Conservation (phyloP, 495 filamentous ascomycete species). For the Bathelium albidoporum region DNA sequence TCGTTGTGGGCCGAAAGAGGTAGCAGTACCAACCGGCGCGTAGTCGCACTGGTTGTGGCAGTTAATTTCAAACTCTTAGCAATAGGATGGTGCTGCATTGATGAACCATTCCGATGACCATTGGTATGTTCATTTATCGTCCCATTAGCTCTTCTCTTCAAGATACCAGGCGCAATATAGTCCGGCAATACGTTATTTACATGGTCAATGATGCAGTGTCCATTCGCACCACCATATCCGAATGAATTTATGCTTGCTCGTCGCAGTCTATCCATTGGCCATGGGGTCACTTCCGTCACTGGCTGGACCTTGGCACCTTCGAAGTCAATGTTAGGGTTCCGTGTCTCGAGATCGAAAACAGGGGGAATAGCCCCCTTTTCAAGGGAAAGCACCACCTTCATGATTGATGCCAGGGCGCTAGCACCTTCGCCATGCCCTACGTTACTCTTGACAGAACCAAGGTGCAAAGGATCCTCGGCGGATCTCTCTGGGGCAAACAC, state of each 20-base stretch:
- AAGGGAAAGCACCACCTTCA: constrained; percentile 49
- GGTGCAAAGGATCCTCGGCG: background rate
- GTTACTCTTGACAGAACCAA: background rate
- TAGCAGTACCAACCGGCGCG: background rate
- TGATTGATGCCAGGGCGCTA: constrained; percentile 46
- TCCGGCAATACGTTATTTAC: background rate
- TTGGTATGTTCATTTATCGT: background rate
- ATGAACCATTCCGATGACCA: background rate
- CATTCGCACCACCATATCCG: constrained; percentile 43
- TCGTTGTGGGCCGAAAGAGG: background rate
- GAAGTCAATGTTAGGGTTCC: constrained; percentile 37
- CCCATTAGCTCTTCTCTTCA: no score
- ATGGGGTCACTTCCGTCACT: background rate
- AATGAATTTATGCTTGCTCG: constrained; percentile 33
- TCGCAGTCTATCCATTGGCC: background rate
- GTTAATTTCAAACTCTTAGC: background rate
- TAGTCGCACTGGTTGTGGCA: background rate
- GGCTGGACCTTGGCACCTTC: constrained; percentile 28
- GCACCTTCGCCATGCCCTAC: constrained; percentile 42
- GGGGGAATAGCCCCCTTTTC: constrained; percentile 44
- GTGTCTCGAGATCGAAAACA: constrained; percentile 32
- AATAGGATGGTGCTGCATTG: background rate
- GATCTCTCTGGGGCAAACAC: background rate
- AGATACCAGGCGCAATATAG: background rate
- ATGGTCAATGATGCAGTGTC: background rate